Conservation (phyloP, 169 alveolate genomes). For the Pseudocohnilembus persalinus region DNA sequence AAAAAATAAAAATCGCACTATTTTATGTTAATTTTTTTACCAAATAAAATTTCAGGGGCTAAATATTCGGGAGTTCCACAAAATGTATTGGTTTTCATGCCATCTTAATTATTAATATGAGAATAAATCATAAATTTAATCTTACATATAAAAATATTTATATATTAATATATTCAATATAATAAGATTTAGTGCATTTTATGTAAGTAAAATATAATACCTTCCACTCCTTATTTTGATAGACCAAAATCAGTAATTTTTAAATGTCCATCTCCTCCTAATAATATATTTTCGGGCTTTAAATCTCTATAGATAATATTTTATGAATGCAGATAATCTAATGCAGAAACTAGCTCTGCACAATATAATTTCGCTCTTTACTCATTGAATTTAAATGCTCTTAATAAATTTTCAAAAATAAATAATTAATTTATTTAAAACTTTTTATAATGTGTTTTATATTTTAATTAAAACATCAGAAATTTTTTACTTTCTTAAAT, state of each 20-base stretch:
- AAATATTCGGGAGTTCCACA: slow-evolving; percentile 81
- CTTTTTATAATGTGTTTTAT: too few species aligned
- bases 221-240: slow-evolving; percentile 33
- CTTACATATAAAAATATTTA: background rate
- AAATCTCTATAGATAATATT: slow-evolving; percentile 55
- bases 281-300: slow-evolving; percentile 54
- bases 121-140: background rate
- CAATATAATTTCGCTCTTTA: slow-evolving; percentile 48
- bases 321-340: slow-evolving; percentile 35
- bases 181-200: too few species aligned
- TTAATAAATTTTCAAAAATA: too few species aligned
- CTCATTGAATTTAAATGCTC: slow-evolving; percentile 31
- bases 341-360: slow-evolving; percentile 48
- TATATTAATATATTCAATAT: too few species aligned
- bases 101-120: slow-evolving; percentile 20
- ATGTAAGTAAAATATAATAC: too few species aligned
- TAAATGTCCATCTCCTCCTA: slow-evolving; percentile 47
- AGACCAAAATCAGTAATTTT: slow-evolving; percentile 54
- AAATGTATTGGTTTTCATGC: slow-evolving; percentile 70
- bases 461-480: too few species aligned
- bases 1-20: too few species aligned
- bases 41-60: slow-evolving; percentile 75
- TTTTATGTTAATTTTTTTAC: slow-evolving; percentile 7
- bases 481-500: slow-evolving; percentile 26
- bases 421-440: too few species aligned